Conservation (phyloP, 2,329 filamentous ascomycete genomes). For the Aspergillus chevalieri region DNA sequence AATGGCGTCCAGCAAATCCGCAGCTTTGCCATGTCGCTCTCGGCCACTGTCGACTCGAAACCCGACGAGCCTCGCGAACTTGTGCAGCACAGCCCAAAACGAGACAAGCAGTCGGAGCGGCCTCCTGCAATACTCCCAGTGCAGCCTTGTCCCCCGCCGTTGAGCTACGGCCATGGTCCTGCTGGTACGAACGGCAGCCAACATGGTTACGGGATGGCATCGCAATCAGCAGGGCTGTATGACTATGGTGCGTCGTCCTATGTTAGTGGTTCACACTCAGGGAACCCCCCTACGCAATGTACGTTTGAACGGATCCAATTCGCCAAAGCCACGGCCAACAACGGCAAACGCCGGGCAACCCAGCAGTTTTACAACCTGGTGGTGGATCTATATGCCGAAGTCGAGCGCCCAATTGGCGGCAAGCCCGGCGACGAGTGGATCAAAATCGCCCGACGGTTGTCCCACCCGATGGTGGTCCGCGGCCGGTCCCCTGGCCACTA, state of each 20-base stretch:
- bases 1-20: constrained; percentile 53
- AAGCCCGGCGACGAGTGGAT: constrained; percentile 52
- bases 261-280: constrained; percentile 23
- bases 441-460: constrained; percentile 66
- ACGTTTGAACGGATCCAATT: constrained; percentile 88
- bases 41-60: constrained; percentile 72
- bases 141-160: constrained; percentile 55
- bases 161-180: constrained; percentile 22
- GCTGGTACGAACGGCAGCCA: constrained; percentile 16
- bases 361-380: constrained; percentile 93
- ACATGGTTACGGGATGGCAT: constrained; percentile 19
- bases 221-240: constrained; percentile 21
- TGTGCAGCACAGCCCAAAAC: constrained; percentile 85
- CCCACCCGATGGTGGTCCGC: constrained; percentile 79
- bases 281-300: constrained; percentile 43
- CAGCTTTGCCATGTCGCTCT: constrained; percentile 76
- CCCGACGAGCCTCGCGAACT: constrained; percentile 72
- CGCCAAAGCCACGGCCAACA: constrained; percentile 89
- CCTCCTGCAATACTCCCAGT: constrained; percentile 66
- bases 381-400: constrained; percentile 71
- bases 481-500: constrained; percentile 78
- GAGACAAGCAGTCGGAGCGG: constrained; percentile 77
- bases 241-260: constrained; percentile 32
- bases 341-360: constrained; percentile 80
- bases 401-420: constrained; percentile 41